Evolutionary conservation across 306 rosid genomes (phyloP).

Genomic region (Prunus mira): DNA sequence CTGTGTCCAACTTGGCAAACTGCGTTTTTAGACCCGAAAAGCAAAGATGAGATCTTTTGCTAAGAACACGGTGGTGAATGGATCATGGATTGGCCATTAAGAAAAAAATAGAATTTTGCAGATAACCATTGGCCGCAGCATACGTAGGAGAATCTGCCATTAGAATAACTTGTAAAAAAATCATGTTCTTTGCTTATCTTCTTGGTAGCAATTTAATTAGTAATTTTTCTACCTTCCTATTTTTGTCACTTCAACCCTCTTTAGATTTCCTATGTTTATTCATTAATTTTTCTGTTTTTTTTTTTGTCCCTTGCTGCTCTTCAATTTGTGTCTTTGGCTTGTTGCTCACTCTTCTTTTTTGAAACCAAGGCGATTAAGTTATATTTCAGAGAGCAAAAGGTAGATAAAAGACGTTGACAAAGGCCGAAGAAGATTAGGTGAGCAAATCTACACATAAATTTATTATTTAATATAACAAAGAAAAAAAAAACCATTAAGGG

Average conservation of each 20-base stretch:
- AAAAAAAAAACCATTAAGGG: too few relatives aligned
- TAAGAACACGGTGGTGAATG: background rate
- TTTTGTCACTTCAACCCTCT: background rate
- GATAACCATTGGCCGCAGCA: background rate
- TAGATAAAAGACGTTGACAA: too few relatives aligned
- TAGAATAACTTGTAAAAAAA: too few relatives aligned
- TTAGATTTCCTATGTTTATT: background rate
- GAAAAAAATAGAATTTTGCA: background rate
- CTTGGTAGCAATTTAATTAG: background rate
- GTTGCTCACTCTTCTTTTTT: too few relatives aligned
- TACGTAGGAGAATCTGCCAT: too few relatives aligned
- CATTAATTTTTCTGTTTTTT: background rate
- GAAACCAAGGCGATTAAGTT: too few relatives aligned
- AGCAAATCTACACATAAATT: too few relatives aligned
- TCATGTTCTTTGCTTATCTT: too few relatives aligned
- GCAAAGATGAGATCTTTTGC: background rate
- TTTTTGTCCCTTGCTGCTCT: background rate
- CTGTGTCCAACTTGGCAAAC: constrained; percentile 6
- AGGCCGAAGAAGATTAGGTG: too few relatives aligned
- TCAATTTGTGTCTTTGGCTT: too few relatives aligned
- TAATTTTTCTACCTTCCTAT: background rate
- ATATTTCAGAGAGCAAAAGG: too few relatives aligned
- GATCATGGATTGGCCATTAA: background rate
- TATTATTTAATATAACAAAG: too few relatives aligned
- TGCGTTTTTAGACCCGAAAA: background rate